phyloP scores from a whole-genome alignment of 345 rosid species.

The Brassica incana region DNA sequence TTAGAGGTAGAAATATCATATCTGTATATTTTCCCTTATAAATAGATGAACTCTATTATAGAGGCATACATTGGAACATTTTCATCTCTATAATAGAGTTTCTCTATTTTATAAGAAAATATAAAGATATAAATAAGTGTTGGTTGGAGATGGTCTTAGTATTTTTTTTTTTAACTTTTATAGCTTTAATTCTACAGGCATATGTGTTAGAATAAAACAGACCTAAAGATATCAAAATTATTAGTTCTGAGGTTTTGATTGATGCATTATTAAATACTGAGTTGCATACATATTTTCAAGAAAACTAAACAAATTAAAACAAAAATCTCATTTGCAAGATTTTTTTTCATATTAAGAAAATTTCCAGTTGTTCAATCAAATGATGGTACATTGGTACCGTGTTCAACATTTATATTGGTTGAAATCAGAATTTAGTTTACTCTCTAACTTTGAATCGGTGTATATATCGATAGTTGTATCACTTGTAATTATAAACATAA shows the following conservation, averaged over 20 bases:
- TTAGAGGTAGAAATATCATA: no score
- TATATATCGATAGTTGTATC: no score
- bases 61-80: no score
- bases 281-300: not conserved
- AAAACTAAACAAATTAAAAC: not conserved
- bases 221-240: conserved; percentile 12
- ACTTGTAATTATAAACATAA: no score
- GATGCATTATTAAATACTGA: conserved; percentile 2
- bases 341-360: not conserved
- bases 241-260: conserved; percentile 13
- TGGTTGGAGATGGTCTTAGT: not conserved
- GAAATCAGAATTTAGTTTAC: not conserved
- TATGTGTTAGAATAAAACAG: not conserved
- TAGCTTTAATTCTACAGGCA: not conserved
- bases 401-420: not conserved
- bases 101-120: no score
- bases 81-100: no score
- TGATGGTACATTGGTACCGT: not conserved
- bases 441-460: no score
- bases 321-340: not conserved
- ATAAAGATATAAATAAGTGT: no score
- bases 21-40: no score
- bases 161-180: not conserved
- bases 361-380: not conserved
- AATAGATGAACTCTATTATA: no score